A percentile compares a stretch with the other conserved stretches of the same genome.
These are phyloP conservation scores for Apophysomyces variabilis DNA, from an alignment of 371 early-diverging fungal species.

Conservation along the genomic window DNA sequence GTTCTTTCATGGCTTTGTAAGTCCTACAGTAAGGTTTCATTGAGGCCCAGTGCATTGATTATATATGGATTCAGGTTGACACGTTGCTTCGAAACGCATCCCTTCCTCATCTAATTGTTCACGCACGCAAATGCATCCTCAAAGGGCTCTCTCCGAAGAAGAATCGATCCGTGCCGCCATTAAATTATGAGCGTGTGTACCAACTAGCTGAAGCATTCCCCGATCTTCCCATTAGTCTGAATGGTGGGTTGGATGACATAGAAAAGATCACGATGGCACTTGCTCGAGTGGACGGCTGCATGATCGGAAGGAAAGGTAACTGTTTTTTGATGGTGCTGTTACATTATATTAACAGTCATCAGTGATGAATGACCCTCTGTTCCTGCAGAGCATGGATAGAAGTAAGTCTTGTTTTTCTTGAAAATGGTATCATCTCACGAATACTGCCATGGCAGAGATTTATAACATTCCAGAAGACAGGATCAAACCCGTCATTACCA, in stretches of 20 bases:
- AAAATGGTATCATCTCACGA: background rate
- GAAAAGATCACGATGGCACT: conserved; percentile 53
- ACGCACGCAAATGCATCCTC: conserved; percentile 88
- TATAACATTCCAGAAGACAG: conserved; percentile 30
- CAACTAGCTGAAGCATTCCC: conserved; percentile 69
- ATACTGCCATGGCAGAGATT: conserved; percentile 21
- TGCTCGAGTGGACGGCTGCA: conserved; percentile 65
- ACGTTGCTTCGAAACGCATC: conserved; percentile 41
- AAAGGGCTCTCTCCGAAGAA: conserved; percentile 84
- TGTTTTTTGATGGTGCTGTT: background rate
- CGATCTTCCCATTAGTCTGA: conserved; percentile 69
- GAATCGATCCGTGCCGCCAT: conserved; percentile 81
- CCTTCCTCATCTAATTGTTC: conserved; percentile 72
- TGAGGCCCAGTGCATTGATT: too few species aligned
- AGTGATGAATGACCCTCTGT: conserved; percentile 46
- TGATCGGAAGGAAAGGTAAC: conserved; percentile 77
- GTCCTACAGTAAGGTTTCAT: conserved; percentile 1
- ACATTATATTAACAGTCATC: background rate
- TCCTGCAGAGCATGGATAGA: conserved; percentile 38
- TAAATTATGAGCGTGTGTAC: conserved; percentile 80
- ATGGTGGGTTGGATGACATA: conserved; percentile 77
- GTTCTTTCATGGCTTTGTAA: conserved; percentile 64
- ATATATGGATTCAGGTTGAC: conserved; percentile 26
- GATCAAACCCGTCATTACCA: conserved; percentile 38
- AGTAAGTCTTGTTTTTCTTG: conserved; percentile 13